Base-by-base conservation (phyloP, 2,329 filamentous ascomycete genomes). In the Achaetomium macrosporum region DNA sequence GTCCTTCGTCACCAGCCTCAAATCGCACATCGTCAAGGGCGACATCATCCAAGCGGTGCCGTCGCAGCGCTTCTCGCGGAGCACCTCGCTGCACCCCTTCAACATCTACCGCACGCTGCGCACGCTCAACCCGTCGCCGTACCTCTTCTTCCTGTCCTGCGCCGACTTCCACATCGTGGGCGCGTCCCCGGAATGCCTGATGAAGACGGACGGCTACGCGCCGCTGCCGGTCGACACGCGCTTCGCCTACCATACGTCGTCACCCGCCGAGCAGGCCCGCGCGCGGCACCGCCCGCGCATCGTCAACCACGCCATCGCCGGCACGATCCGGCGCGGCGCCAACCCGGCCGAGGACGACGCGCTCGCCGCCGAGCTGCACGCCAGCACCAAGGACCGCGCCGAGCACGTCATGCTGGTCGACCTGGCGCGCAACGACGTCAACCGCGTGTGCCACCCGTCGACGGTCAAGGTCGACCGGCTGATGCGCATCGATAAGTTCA, bases 11-110 rank as follows among this genome's bases (percentile, higher is more conserved):
- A 85, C 81, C 20, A 76, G 73, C 43, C 77, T 99, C 55, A 97
- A 97, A 76, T 78, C 90, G 71, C 92, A 97, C 75, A 97, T 99
- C 63, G 79, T 83, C 63, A 79, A 82, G 57, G 93, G 93, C 61
- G 90, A 97, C 74, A 97, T 99, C 67, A 97, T 99, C 72, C 93
- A 99, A 70, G 90, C 90, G 1, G 93, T 99, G 15, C 93, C 93
- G 1, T 96, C 90, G 40, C 93, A 99, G 72, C 84, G 93, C 48
- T 88, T 97, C 66, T 85, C 91, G 8, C 82, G 92, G 29, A 91
- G 91, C 13, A 99, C 93, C 2, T 84, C 82, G 51, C 76, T 99
- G 41, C 93, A 99, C 69, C 92, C 93, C 0, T 99, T 97, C 78
- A 99, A 97, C 75, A 88, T 99, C 64, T 99, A 97, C 77, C 84